Percentiles rank a stretch among this genome's conserved stretches.
Conservation (phyloP, 2,329 filamentous ascomycete species). For the Rutstroemia sp. region DNA sequence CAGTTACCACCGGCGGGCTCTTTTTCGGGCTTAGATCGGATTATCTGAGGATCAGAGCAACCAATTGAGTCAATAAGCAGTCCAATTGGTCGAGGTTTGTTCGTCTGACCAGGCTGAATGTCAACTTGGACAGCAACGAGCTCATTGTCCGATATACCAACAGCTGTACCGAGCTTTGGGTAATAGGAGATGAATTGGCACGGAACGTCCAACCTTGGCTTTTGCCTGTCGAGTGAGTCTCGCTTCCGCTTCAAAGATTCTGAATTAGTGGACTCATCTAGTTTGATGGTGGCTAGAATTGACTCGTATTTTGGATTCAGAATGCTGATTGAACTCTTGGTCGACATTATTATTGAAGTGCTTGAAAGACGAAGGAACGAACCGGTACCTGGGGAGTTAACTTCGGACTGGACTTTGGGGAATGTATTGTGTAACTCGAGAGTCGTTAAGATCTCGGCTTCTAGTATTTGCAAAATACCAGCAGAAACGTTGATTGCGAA, state of each 20-base stretch:
- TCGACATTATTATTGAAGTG: constrained; percentile 58
- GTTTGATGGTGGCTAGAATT: constrained; percentile 35
- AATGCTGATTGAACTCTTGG: constrained; percentile 47
- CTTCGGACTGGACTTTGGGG: constrained; percentile 50
- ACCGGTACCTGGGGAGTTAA: constrained; percentile 43
- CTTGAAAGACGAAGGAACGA: constrained; percentile 62
- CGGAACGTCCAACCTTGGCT: constrained; percentile 2
- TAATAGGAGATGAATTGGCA: constrained; percentile 50
- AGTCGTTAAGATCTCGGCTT: constrained; percentile 45
- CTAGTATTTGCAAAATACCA: constrained; percentile 56
- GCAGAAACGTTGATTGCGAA: constrained; percentile 56
- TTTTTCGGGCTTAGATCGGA: constrained; percentile 16
- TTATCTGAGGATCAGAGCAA: constrained; percentile 44
- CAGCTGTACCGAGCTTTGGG: constrained; percentile 56
- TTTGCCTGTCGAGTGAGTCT: constrained; percentile 16
- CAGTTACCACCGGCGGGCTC: constrained; percentile 6
- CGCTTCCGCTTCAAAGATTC: constrained; percentile 20
- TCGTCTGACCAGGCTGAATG: constrained; percentile 47
- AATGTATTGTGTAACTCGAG: constrained; percentile 58
- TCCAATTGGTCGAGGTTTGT: constrained; percentile 50
- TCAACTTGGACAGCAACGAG: constrained; percentile 65
- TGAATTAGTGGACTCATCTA: constrained; percentile 18
- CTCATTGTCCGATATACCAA: constrained; percentile 56
- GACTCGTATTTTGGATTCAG: constrained; percentile 64
- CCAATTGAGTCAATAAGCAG: constrained; percentile 69